Evolutionary conservation across 2,329 filamentous ascomycete species (phyloP), one percentile per base, ranked within the genome.

Genomic region (Nothomitra cinnamomea): DNA sequence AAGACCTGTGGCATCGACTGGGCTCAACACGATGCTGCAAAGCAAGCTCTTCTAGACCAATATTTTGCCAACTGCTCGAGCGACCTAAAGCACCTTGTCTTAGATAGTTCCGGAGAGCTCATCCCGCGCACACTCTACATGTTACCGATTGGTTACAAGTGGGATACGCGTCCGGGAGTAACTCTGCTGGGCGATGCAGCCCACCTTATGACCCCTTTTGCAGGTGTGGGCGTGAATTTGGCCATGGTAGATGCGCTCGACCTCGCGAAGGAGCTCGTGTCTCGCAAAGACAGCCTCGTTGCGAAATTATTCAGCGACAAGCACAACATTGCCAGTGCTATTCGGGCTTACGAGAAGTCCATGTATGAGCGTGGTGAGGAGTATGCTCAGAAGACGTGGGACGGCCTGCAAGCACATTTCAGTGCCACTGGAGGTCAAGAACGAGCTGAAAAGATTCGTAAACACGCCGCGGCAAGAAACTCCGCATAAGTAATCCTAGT

Each of bases 151-250:
- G 72, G 72, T 1, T 61, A 68, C 47, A 61, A 58, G 1, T 81
- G 77, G 76, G 56, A 67, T 41, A 67, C 72, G 49, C 65, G 64
- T 17, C 61, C 64, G 4, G 75, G 76, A 0, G 60, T 75, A 3
- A 79, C 78, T 0, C 60, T 79, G 13, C 67, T 80, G 24, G 79
- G 79, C 3, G 77, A 82, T 58, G 74, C 78, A 0, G 78, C 78
- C 6, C 77, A 82, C 61, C 59, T 79, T 21, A 78, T 79, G 75
- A 71, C 72, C 0, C 74, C 75, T 0, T 77, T 74, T 57, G 74
- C 73, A 1, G 78, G 78, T 3, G 77, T 78, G 55, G 78, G 78
- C 1, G 77, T 80, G 24, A 81, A 82, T 59, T 65, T 72, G 19
- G 76, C 70, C 1, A 70, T 82, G 61, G 67, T 71, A 48, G 78